Conservation (phyloP, 2,329 filamentous ascomycete species). For the Hymenotorrendiella dingleyae region DNA sequence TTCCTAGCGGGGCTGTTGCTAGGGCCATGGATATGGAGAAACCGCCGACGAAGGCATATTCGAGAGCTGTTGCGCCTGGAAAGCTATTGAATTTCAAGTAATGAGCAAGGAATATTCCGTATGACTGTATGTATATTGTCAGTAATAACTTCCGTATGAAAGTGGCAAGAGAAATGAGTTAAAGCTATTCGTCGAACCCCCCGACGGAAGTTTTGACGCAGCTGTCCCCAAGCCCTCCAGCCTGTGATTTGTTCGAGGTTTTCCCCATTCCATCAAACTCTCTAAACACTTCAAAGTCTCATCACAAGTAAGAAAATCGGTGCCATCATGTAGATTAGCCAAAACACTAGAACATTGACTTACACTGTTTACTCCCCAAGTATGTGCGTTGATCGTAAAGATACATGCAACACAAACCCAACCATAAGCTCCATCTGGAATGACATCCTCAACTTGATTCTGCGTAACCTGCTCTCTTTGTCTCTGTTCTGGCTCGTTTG, state of each 20-base stretch:
- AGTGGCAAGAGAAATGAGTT: not conserved
- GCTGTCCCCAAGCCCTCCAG: too few species aligned
- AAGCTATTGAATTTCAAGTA: conserved; percentile 63
- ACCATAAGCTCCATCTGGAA: conserved; percentile 52
- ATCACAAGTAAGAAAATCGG: too few species aligned
- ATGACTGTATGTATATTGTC: conserved; percentile 41
- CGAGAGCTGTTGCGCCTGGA: conserved; percentile 54
- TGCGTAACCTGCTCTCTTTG: conserved; percentile 3
- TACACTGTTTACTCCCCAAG: conserved; percentile 37
- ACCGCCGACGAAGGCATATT: conserved; percentile 74
- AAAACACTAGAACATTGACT: too few species aligned
- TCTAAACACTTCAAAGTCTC: not conserved
- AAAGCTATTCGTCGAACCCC: too few species aligned
- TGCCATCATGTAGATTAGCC: too few species aligned
- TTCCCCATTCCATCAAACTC: not conserved
- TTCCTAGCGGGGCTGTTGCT: conserved; percentile 55
- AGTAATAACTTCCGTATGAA: too few species aligned
- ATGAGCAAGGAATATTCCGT: conserved; percentile 71
- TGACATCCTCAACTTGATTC: conserved; percentile 32
- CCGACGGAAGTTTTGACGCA: too few species aligned
- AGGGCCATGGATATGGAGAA: conserved; percentile 62
- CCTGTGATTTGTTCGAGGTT: too few species aligned
- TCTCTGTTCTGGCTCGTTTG: conserved; percentile 5
- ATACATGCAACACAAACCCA: conserved; percentile 46
- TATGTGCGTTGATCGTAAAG: conserved; percentile 40